Evolutionary conservation across 306 rosid species (phyloP), one percentile per base, ranked within the genome.

Genomic region (Pterocarpus santalinus): DNA sequence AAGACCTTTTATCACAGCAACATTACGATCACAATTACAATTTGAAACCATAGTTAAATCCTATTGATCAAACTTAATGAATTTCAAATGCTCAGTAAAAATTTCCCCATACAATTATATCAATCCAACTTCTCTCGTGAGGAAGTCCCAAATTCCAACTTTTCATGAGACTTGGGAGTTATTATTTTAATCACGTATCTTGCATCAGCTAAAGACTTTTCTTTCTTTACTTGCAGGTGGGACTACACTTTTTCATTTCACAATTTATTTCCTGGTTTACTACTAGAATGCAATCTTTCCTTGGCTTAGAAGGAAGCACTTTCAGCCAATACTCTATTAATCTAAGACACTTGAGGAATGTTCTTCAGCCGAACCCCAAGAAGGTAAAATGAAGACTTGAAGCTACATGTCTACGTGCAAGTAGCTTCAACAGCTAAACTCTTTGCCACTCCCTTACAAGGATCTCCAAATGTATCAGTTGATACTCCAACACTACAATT

Each of bases 401-500:
- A 55, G 63, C 51, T 43, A 46, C 85, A 60, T 80, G n/a, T 72
- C 81, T 84, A 87, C 56, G 89, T 80, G 84, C 99, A 96, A 34
- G 87, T 83, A 72, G 94, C 99, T 88, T 93, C 99, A 49, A 96
- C 97, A 13, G 97, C 99, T 88, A 96, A 88, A 89, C 99, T 96
- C 88, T 96, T 93, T 49, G 90, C 16, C 38, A 80, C 81, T 79
- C 97, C 97, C 76, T 22, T 44, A 77, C 98, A 96, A 6, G 99
- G 98, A 78, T 96, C 87, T 49, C 98, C 98, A 0, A 96, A 93
- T 35, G 81, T 86, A 47, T 84, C 73, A 7, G 34, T 66, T 13
- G 99, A 90, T 39, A 92, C 97, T 73, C 78, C 89, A 63, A 96
- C 36, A 60, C 86, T 92, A 79, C 99, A 96, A 73, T 87, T 85